These are phyloP conservation scores for Entamoeba moshkovskii DNA, from an alignment of 208 protist species.

Conservation along the genomic window DNA sequence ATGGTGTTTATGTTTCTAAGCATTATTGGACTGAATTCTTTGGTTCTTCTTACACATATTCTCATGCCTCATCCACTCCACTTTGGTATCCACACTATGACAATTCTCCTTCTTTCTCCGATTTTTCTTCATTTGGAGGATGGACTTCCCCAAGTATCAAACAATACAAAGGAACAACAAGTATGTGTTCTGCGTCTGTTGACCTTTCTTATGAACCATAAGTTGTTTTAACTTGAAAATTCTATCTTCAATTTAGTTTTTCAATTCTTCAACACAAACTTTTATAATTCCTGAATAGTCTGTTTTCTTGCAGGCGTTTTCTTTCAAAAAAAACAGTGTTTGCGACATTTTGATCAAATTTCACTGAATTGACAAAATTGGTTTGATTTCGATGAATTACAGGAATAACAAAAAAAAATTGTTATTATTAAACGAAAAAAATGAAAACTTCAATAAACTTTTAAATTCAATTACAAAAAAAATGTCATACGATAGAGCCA, in stretches of 20 bases:
- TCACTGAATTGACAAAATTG: no score
- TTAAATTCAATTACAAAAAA: not conserved
- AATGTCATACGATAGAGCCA: conserved; percentile 82
- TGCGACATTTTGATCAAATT: no score
- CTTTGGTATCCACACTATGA: conserved; percentile 7
- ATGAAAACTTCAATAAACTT: not conserved
- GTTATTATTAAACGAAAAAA: no score
- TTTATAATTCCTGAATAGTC: no score
- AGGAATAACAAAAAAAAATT: no score
- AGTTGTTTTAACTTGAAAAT: no score
- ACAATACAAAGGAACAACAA: conserved; percentile 7
- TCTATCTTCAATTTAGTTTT: no score
- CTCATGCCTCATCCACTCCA: not conserved
- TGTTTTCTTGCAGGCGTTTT: no score
- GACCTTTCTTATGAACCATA: conserved; percentile 11
- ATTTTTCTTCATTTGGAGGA: conserved; percentile 8
- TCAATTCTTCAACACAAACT: no score
- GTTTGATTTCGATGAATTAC: no score
- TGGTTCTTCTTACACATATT: not conserved
- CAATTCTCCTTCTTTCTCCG: not conserved
- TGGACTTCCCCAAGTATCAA: not conserved
- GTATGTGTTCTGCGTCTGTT: not conserved
- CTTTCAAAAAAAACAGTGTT: no score
- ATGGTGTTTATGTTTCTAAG: not conserved
- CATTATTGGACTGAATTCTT: not conserved